phyloP scores from a whole-genome alignment of 164 flowering plant species.

The Nymphaea colorata region DNA sequence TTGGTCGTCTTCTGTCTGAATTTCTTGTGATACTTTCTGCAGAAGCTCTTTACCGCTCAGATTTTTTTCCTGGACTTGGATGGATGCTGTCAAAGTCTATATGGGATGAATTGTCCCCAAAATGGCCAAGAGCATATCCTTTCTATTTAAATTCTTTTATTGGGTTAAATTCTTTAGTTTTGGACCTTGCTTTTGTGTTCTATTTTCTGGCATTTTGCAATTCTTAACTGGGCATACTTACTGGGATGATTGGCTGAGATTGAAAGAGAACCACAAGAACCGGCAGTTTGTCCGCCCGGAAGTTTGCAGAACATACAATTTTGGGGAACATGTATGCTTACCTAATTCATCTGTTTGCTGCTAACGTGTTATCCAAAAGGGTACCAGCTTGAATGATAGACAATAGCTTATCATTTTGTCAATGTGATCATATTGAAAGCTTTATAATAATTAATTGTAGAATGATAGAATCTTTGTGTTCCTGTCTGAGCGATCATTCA shows the following conservation, averaged over 20 bases:
- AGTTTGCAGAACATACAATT: constrained; percentile 96
- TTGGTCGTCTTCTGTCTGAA: neutral
- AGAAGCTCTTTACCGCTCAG: constrained; percentile 91
- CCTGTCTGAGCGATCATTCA: no score
- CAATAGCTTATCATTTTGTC: no score
- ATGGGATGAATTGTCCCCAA: constrained; percentile 97
- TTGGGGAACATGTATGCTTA: constrained; percentile 86
- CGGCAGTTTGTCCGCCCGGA: constrained; percentile 95
- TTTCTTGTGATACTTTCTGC: constrained; percentile 17
- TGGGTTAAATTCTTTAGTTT: neutral
- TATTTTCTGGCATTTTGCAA: constrained; percentile 4
- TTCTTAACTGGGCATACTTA: constrained; percentile 68
- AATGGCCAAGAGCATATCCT: constrained; percentile 99
- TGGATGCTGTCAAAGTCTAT: constrained; percentile 85
- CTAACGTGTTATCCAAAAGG: no score
- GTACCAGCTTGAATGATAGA: no score
- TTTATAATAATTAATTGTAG: no score
- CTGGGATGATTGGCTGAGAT: constrained; percentile 99
- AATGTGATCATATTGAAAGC: no score
- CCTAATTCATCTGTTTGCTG: neutral
- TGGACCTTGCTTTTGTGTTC: neutral
- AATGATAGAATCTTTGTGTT: no score
- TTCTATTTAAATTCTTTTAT: constrained; percentile 7
- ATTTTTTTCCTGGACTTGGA: constrained; percentile 98
- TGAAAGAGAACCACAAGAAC: constrained; percentile 77